Percentiles rank a stretch among this genome's conserved stretches.
Evolutionary conservation across 306 rosid genomes (phyloP).

Genomic region (Vigna hirtella): DNA sequence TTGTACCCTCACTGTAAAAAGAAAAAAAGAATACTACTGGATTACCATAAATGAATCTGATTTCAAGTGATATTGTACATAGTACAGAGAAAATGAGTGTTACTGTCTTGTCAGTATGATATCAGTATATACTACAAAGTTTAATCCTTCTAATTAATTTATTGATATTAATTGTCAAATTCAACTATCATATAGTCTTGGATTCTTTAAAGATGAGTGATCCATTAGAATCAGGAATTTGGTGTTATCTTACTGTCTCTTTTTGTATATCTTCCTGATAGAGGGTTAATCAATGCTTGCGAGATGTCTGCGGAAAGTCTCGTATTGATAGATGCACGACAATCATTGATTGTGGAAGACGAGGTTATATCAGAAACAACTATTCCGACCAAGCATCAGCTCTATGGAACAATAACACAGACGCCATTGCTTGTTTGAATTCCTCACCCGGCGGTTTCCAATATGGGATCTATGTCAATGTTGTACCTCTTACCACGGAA

Average conservation of each 20-base stretch:
- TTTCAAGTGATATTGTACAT: conserved; percentile 6
- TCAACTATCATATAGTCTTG: not conserved
- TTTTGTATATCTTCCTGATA: conserved; percentile 38
- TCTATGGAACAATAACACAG: conserved; percentile 35
- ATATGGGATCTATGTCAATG: conserved; percentile 42
- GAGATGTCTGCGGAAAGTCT: conserved; percentile 56
- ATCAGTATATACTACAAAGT: not conserved
- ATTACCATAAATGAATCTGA: conserved; percentile 13
- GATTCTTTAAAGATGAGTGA: conserved; percentile 22
- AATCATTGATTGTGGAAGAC: conserved; percentile 75
- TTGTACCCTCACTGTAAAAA: not conserved
- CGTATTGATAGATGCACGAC: conserved; percentile 4
- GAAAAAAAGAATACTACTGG: conserved; percentile 18
- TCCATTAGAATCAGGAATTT: conserved; percentile 5
- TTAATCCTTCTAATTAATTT: conserved; percentile 4
- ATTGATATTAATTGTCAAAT: not conserved
- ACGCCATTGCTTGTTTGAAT: conserved; percentile 58
- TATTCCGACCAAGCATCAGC: not conserved
- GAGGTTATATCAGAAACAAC: conserved; percentile 20
- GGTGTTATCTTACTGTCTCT: conserved; percentile 19
- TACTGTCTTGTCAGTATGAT: not conserved
- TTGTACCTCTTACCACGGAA: conserved; percentile 34
- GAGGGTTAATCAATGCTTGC: conserved; percentile 89
- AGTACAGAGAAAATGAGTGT: not conserved
- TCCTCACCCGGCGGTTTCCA: not conserved